Base-by-base conservation (phyloP, 768 basidiomycete genomes). In the Russula brevipes region DNA sequence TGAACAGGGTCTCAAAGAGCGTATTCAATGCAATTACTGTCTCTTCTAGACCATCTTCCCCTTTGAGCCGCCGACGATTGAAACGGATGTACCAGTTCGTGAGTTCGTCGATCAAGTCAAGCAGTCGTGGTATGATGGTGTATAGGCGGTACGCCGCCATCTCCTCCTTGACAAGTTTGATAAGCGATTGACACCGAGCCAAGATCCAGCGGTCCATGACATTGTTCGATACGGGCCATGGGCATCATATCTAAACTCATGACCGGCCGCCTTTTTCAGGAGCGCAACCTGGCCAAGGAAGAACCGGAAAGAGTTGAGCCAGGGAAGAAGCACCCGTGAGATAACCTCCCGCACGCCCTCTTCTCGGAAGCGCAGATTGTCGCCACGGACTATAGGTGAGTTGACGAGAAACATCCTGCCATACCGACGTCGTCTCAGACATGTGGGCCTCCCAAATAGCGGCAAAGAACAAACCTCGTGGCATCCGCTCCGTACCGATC, bases 21-120 rank as follows among this genome's bases (percentile, higher is more conserved):
- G 97, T 98, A 73, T 98, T 98, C 71, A 98, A 79, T 17, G 96
- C 97, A 19, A 86, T 76, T 16, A 85, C 72, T 8, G 94, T 94
- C 70, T 98, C 96, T 66, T 93, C 90, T 60, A 81, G 80, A 2
- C 96, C 91, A 69, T 93, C 89, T 73, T 96, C 91, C 50, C 97
- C 97, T 81, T 99, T 99, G 64, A 99, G 78, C 16, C 97, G 84
- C 68, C 88, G 88, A 49, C 97, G 87, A 76, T 99, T 99, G 79
- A 98, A 98, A 53, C 97, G 93, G 72, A 99, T 98, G 76, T 99
- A 99, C 94, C 95, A 98, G 73, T 99, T 99, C 24, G 97, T 99
- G 63, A 98, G 81, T 74, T 98, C 97, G 68, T 96, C 93, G 36
- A 99, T 83, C 61, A 99, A 86, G 66, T 91, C 89, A 62, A 98